Base-by-base conservation (phyloP, 257 asterid species). In the Cruciata laevipes region DNA sequence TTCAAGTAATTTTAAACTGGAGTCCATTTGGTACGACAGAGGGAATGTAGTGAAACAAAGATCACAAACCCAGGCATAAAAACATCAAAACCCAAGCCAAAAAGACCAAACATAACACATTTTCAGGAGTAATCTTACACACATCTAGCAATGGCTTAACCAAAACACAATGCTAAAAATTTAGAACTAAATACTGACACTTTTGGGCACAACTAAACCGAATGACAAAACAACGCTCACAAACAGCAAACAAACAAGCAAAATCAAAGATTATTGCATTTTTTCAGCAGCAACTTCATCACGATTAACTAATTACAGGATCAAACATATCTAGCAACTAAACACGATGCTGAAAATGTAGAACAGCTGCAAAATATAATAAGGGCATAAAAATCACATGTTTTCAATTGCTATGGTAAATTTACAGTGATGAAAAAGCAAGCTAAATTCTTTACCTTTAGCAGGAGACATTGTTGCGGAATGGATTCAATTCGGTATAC, bases 391-490 rank as follows among this genome's bases (percentile, higher is more conserved):
- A 21, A 30, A 59, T 5, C 64, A 27, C n/a, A 16, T 0, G 38
- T 30, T 59, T 27, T 17, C 3, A 0, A 21, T 21, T n/a, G 32
- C 35, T 8, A 57, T 27, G 18, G 9, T 12, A 3, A 25, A 59
- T 11, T 30, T 13, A 18, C 64, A 24, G 64, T 5, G 18, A 11
- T 59, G 24, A 35, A 24, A 58, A 58, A 24, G 35, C 2, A 58
- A 5, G 31, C 5, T n/a, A 8, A 65, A 65, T 20, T 63, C 18
- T 63, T 20, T 72, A 86, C 93, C 89, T 84, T 86, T 86, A 63
- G 79, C 79, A 20, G 89, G 86, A 72, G 89, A 80, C 89, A 86
- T 86, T 77, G 61, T 30, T 59, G 27, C 59, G 7, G 37, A 56
- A 9, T 7, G 16, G 23, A 38, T 3, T 44, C 30, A 5, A 61